Base-by-base conservation (phyloP, 352 stramenopile species). In the Phytopythium montanum region DNA sequence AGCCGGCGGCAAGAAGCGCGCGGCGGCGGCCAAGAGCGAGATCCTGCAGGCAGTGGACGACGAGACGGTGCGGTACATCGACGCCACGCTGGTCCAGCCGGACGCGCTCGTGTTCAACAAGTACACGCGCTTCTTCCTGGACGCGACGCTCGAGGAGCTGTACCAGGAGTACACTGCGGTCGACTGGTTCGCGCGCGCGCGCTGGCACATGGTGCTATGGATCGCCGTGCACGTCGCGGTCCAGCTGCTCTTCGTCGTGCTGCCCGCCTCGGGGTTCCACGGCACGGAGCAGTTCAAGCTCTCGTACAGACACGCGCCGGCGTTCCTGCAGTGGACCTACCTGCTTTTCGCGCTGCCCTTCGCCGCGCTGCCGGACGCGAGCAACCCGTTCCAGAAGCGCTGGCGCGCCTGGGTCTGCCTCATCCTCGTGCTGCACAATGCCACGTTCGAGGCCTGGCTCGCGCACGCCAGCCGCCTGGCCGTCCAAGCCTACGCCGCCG, bases 131-230 rank as follows among this genome's bases (percentile, higher is more conserved):
- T 90, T 83, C 70, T 95, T 95, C 62, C 60, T 90, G 34, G 84
- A 95, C 64, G 59, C 56, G 12, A 79, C 82, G 23, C 68, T 95
- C 21, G 86, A 95, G 67, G 68, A 67, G 23, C 39, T 93, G 42
- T 95, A 95, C 60, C 86, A 95, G 57, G 79, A 92, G 69, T 95
- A 92, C 69, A 93, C 84, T 42, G 77, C 82, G 5, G 70, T 89
- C 52, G 85, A 90, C 68, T 94, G 86, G 86, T 94, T 94, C 33
- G 54, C 64, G 21, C 83, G 84, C 44, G 86, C 86, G 49, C 82
- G 84, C 25, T 88, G 75, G 69, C 81, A 92, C 56, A 74, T 95
- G 13, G 54, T 72, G 39, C 62, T 93, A 14, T 87, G 85, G 70
- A 93, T 94, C 52, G 42, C 64, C 26, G 67, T 94, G 29, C 86